Conservation (phyloP, 345 rosid genomes). For the Limnanthes douglasii region DNA sequence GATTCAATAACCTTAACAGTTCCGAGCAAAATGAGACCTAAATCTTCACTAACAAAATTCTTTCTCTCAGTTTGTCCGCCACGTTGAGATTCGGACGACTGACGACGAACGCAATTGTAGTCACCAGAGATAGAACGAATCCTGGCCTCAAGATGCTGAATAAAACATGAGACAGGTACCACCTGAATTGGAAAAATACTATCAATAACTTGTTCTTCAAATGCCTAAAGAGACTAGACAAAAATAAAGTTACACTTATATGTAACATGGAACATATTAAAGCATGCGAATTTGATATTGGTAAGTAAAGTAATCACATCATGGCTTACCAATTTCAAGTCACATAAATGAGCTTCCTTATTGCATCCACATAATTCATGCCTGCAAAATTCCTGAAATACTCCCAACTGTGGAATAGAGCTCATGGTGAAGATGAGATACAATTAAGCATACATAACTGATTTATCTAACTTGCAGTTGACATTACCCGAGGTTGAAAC, state of each 20-base stretch:
- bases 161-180: constrained; percentile 47
- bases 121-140: constrained; percentile 9
- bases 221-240: no score
- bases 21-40: constrained; percentile 53
- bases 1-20: constrained; percentile 42
- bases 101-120: constrained; percentile 7
- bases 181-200: constrained; percentile 29
- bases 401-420: constrained; percentile 38
- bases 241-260: no score
- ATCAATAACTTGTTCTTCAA: no score
- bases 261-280: no score
- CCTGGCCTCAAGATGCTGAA: constrained; percentile 35
- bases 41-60: constrained; percentile 34
- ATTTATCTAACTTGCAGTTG: constrained; percentile 12
- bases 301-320: constrained; percentile 1
- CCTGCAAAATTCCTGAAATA: constrained; percentile 44
- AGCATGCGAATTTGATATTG: constrained; percentile 2
- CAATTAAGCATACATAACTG: constrained; percentile 8
- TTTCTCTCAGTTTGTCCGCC: constrained; percentile 22
- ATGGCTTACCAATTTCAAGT: constrained; percentile 50
- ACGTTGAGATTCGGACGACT: constrained; percentile 14
- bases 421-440: not conserved
- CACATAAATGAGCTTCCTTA: constrained; percentile 23
- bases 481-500: constrained; percentile 59
- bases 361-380: constrained; percentile 45